Evolutionary conservation across 164 flowering plant genomes (phyloP).

Genomic region (Aristolochia contorta): DNA sequence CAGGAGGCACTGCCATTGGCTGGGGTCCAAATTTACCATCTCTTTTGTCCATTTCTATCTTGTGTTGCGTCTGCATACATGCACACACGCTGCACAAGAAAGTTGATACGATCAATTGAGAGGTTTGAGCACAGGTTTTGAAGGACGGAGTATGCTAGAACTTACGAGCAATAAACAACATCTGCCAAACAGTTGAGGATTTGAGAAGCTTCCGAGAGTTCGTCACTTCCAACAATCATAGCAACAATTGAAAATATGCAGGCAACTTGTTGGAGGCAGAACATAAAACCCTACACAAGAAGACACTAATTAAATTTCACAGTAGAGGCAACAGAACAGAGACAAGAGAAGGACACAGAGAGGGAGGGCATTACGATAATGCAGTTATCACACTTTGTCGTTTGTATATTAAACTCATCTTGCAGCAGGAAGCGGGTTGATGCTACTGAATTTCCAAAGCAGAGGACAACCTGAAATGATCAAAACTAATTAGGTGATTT

Average conservation of each 20-base stretch:
- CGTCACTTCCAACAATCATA: conserved; percentile 36
- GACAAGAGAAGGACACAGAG: conserved; percentile 5
- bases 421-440: conserved; percentile 71
- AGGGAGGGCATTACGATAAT: conserved; percentile 48
- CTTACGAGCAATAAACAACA: conserved; percentile 49
- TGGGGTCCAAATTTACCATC: conserved; percentile 42
- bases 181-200: conserved; percentile 35
- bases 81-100: conserved; percentile 46
- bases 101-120: not conserved
- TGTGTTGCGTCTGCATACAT: conserved; percentile 76
- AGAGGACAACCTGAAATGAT: conserved; percentile 39
- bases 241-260: conserved; percentile 52
- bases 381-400: conserved; percentile 72
- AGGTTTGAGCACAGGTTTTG: not conserved
- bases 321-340: not conserved
- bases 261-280: conserved; percentile 64
- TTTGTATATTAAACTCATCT: conserved; percentile 76
- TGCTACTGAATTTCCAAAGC: conserved; percentile 65
- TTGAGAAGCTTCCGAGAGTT: conserved; percentile 37
- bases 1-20: conserved; percentile 44
- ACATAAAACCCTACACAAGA: conserved; percentile 43
- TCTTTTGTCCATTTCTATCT: conserved; percentile 57
- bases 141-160: not conserved
- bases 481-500: too few species aligned
- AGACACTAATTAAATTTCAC: not conserved